phyloP scores from a whole-genome alignment of 2,329 filamentous ascomycete genomes.

The Fusarium phyllophilum region DNA sequence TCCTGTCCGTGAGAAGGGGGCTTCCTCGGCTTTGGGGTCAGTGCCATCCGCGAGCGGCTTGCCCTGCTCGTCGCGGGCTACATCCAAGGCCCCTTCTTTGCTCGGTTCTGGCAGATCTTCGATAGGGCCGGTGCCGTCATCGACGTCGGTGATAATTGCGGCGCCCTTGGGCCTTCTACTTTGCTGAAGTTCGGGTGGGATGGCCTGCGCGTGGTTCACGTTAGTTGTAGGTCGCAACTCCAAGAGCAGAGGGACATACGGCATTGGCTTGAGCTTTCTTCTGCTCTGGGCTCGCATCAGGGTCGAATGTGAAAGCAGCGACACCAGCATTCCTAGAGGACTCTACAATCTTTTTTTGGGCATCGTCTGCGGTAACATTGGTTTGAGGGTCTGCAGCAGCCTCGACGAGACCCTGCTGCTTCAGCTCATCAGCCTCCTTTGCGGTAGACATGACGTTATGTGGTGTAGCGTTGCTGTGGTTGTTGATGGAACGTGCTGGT shows the following conservation, averaged over 20 bases:
- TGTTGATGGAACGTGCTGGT: conserved; percentile 22
- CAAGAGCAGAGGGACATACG: conserved; percentile 61
- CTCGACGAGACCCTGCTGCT: conserved; percentile 82
- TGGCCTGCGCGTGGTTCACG: conserved; percentile 44
- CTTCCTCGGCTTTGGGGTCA: conserved; percentile 63
- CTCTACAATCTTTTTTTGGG: conserved; percentile 77
- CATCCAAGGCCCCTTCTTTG: conserved; percentile 73
- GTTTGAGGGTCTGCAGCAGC: conserved; percentile 78
- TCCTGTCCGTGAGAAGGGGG: conserved; percentile 68
- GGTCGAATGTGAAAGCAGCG: conserved; percentile 85
- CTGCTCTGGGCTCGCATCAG: conserved; percentile 82
- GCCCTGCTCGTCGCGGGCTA: conserved; percentile 61
- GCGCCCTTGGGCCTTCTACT: conserved; percentile 64
- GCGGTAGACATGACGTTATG: conserved; percentile 49
- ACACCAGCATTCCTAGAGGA: conserved; percentile 83
- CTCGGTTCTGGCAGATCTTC: conserved; percentile 82
- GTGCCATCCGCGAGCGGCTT: conserved; percentile 60
- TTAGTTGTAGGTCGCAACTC: conserved; percentile 13
- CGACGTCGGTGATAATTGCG: conserved; percentile 81
- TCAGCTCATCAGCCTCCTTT: conserved; percentile 69
- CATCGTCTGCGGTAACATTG: conserved; percentile 73
- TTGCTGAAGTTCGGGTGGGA: conserved; percentile 51
- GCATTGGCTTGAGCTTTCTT: conserved; percentile 83
- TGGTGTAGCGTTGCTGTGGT: conserved; percentile 26
- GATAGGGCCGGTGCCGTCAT: conserved; percentile 73